These are phyloP conservation scores for Ceratocystis harringtonii DNA, from an alignment of 2,329 filamentous ascomycete species.

Conservation along the genomic window DNA sequence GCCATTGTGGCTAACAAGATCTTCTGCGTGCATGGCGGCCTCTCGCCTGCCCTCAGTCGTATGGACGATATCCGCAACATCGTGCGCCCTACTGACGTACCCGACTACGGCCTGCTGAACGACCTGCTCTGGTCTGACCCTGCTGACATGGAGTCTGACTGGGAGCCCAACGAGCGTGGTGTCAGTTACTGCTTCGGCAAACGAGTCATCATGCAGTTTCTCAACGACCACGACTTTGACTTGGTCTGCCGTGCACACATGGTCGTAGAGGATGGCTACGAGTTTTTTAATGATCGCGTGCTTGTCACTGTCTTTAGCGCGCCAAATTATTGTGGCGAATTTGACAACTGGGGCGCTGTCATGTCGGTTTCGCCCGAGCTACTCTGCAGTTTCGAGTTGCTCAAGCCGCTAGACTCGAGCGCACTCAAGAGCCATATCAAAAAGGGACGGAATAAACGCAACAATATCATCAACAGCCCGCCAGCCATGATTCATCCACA, in stretches of 20 bases:
- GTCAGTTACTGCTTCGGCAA: constrained; percentile 98
- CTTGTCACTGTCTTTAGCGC: constrained; percentile 95
- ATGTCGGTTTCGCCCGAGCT: constrained; percentile 94
- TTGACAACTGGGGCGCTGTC: constrained; percentile 97
- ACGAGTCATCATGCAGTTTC: constrained; percentile 92
- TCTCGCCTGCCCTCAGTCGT: constrained; percentile 80
- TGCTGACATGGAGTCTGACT: constrained; percentile 93
- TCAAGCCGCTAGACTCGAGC: constrained; percentile 91
- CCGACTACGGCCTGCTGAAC: constrained; percentile 88
- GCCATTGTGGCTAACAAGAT: constrained; percentile 97
- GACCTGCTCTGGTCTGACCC: constrained; percentile 96
- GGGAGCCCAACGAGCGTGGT: constrained; percentile 92
- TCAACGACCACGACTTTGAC: constrained; percentile 91
- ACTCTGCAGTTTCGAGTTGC: constrained; percentile 88
- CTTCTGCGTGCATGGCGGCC: constrained; percentile 88
- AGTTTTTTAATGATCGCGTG: constrained; percentile 93
- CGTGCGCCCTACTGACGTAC: constrained; percentile 87
- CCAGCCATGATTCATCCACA: constrained; percentile 14
- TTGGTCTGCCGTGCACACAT: constrained; percentile 94
- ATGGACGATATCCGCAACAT: constrained; percentile 99
- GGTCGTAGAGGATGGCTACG: constrained; percentile 98
- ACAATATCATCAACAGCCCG: constrained; percentile 90
- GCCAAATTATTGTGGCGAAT: constrained; percentile 96
- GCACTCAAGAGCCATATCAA: constrained; percentile 98
- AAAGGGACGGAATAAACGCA: constrained; percentile 86